A percentile compares a stretch with the other conserved stretches of the same genome.
Evolutionary conservation across 495 filamentous ascomycete genomes (phyloP).

Genomic region (Podospora comata): DNA sequence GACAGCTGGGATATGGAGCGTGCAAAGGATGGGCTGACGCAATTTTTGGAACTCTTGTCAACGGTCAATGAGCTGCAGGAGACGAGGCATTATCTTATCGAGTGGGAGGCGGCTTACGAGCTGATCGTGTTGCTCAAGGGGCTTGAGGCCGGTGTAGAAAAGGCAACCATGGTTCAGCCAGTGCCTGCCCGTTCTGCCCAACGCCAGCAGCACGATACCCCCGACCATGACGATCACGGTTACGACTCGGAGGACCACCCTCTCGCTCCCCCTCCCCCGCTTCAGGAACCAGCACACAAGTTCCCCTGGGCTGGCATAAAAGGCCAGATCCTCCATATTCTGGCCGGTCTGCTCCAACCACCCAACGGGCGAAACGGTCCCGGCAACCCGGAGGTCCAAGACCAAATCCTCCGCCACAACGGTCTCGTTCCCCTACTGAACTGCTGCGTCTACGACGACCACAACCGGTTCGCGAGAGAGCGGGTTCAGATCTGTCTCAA

Average conservation of each 20-base stretch:
- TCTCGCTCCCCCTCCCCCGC: constrained; percentile 58
- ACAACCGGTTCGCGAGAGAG: constrained; percentile 87
- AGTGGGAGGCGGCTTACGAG: constrained; percentile 85
- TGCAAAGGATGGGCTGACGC: constrained; percentile 76
- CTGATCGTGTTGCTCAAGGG: constrained; percentile 80
- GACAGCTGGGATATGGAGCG: constrained; percentile 97
- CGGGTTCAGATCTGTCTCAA: constrained; percentile 88
- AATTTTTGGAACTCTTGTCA: constrained; percentile 92
- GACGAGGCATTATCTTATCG: constrained; percentile 64
- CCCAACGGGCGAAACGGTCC: constrained; percentile 45
- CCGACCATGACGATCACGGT: constrained; percentile 32
- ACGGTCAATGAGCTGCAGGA: constrained; percentile 71
- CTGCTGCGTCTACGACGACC: constrained; percentile 80
- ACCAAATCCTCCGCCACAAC: constrained; percentile 75
- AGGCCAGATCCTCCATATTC: constrained; percentile 82
- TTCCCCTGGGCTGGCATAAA: constrained; percentile 95
- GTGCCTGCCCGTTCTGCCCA: constrained; percentile 22
- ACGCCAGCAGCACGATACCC: constrained; percentile 16
- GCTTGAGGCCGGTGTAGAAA: constrained; percentile 78
- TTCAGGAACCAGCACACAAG: constrained; percentile 73
- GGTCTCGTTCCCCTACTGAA: constrained; percentile 82
- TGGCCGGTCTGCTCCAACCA: constrained; percentile 71
- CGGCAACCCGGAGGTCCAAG: constrained; percentile 77
- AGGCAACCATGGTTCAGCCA: constrained; percentile 43
- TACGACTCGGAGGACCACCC: constrained; percentile 45